Percentiles rank a stretch among this genome's conserved stretches.
Conservation (phyloP, 805 yeast genomes). For the Metschnikowia reukaufii region DNA sequence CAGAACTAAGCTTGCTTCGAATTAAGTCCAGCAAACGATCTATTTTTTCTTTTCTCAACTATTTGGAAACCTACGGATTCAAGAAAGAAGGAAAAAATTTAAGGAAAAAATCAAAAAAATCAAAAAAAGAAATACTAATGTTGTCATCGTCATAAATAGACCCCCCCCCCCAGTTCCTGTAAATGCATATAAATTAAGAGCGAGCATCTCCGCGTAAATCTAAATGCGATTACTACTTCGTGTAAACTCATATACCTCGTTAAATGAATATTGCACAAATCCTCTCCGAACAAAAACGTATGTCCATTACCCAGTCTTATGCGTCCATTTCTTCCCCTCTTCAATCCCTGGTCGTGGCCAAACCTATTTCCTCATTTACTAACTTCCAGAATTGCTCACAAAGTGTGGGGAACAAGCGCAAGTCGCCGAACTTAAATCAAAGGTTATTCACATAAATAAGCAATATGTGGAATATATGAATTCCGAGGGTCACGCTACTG, state of each 20-base stretch:
- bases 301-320: too few species aligned
- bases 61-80: too few species aligned
- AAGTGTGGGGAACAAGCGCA: background rate
- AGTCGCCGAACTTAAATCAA: conserved; percentile 4
- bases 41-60: too few species aligned
- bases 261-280: background rate
- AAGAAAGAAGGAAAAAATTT: background rate
- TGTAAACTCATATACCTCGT: background rate
- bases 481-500: conserved; percentile 7
- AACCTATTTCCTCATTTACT: conserved; percentile 2
- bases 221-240: background rate
- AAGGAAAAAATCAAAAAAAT: background rate
- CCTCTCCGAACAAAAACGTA: conserved; percentile 1
- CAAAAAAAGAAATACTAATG: background rate
- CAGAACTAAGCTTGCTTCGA: conserved; percentile 36
- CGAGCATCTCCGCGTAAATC: background rate
- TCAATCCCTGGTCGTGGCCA: conserved; percentile 6
- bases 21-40: too few species aligned
- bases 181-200: conserved; percentile 1
- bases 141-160: background rate
- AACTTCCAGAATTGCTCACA: conserved; percentile 2
- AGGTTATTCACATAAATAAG: conserved; percentile 14
- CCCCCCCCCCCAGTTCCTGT: background rate
- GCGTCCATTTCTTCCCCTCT: too few species aligned
- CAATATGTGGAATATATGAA: conserved; percentile 5